These are phyloP conservation scores for Schizochytrium sp. DNA, from an alignment of 108 stramenopile species.

Conservation along the genomic window DNA sequence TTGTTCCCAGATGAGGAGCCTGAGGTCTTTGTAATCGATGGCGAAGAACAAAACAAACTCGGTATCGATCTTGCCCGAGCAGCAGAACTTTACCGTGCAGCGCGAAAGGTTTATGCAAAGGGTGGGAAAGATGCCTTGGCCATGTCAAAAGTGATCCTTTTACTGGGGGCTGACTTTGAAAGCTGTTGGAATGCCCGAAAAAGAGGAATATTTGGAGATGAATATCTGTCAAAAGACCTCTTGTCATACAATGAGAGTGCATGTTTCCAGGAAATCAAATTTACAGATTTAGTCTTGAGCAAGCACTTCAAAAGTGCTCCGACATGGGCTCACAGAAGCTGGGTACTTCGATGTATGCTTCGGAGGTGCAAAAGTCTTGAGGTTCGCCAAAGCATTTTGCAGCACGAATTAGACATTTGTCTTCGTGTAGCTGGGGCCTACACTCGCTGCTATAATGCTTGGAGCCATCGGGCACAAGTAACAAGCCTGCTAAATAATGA, in stretches of 20 bases:
- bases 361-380: not conserved
- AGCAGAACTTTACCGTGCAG: not conserved
- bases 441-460: not conserved
- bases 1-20: no score
- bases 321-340: not conserved
- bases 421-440: not conserved
- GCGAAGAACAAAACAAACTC: not conserved
- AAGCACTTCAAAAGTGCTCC: conserved; percentile 36
- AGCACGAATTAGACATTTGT: conserved; percentile 7
- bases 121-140: not conserved
- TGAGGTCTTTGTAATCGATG: conserved; percentile 13
- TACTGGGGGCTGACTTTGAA: conserved; percentile 17
- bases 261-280: not conserved
- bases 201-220: not conserved
- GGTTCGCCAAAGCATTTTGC: not conserved
- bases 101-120: not conserved
- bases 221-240: not conserved
- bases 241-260: not conserved
- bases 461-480: not conserved
- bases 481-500: not conserved
- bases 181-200: not conserved
- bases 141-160: not conserved
- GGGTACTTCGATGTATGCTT: not conserved
- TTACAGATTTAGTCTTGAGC: conserved; percentile 10
- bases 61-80: not conserved